phyloP scores from a whole-genome alignment of 352 stramenopile species.

The Aphanomyces euteiches region DNA sequence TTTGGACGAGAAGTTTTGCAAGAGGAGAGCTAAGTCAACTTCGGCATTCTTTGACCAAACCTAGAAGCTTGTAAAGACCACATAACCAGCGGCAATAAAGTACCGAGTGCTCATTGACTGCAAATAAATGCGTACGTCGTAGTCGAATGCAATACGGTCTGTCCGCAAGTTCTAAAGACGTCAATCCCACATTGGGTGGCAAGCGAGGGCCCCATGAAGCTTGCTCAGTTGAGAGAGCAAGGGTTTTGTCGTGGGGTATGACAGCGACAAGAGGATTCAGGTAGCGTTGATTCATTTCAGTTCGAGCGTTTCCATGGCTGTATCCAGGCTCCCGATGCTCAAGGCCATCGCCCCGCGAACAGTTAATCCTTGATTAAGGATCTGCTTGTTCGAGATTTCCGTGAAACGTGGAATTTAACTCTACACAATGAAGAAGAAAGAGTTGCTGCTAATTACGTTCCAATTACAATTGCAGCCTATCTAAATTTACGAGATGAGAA shows the following conservation, averaged over 20 bases:
- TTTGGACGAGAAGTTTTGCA: constrained; percentile 45
- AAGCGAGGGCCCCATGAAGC: constrained; percentile 50
- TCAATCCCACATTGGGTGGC: constrained; percentile 90
- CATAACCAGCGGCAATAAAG: not conserved
- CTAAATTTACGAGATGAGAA: constrained; percentile 88
- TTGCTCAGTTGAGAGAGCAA: constrained; percentile 33
- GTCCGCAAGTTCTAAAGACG: constrained; percentile 82
- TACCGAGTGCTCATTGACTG: constrained; percentile 72
- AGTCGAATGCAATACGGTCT: constrained; percentile 76
- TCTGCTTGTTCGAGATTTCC: constrained; percentile 79
- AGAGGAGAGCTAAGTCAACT: constrained; percentile 65
- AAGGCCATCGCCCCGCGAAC: constrained; percentile 67
- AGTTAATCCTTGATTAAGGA: constrained; percentile 55
- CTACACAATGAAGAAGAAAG: constrained; percentile 88
- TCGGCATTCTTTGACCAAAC: constrained; percentile 66
- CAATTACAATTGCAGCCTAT: constrained; percentile 93
- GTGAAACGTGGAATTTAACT: constrained; percentile 86
- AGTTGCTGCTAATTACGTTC: constrained; percentile 97
- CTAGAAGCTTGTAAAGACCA: not conserved
- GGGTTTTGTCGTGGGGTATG: constrained; percentile 33
- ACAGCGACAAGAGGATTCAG: constrained; percentile 57
- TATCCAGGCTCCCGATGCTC: constrained; percentile 51
- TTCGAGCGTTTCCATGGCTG: constrained; percentile 55
- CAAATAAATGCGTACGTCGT: constrained; percentile 93
- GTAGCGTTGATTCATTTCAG: constrained; percentile 66